Evolutionary conservation across 2,329 filamentous ascomycete genomes (phyloP), one percentile per base, ranked within the genome.

Genomic region (Alternaria arborescens): DNA sequence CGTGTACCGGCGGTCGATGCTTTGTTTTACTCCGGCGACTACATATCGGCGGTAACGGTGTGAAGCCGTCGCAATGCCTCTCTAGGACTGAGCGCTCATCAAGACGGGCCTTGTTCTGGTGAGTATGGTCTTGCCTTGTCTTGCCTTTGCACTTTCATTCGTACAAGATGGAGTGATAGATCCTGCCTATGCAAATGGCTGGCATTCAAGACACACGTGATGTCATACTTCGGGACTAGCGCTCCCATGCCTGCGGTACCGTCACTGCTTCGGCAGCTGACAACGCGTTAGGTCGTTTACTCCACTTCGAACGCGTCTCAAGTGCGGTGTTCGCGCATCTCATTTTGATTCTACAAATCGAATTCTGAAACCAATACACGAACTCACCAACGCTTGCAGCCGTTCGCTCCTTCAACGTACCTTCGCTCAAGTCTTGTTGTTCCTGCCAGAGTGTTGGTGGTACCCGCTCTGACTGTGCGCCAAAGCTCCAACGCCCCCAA

Each of bases 241-340:
- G 18, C 28, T 43, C 52, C 44, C 30, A 43, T 5, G 18, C 20
- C 52, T 18, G 41, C 44, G 52, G 42, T 36, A 38, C 12, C 46
- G 22, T 36, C 28, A 34, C 18, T 38, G 36, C 18, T 41, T 10
- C 24, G 52, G 24, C 44, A 42, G 55, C 48, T 52, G 55, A 53
- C 42, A 51, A 55, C 57, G 57, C 57, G 57, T 55, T 22, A 4
- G 30, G 28, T 41, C 24, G 24, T 16, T 5, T 46, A 24, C 40
- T 60, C 52, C 58, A 52, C 46, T 41, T 40, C 34, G 12, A 50
- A 60, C 57, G 57, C 57, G 56, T 59, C 50, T 34, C 40, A 42
- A 34, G 41, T 30, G 44, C 20, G 8, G 16, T 26, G 14, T 20
- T 14, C 14, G 22, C 6, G 20, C 38, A 24, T 28, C 20, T 52